A percentile compares a stretch with the other conserved stretches of the same genome.
Evolutionary conservation across 805 yeast genomes (phyloP).

Genomic region (Cyberlindnera galapagoensis): DNA sequence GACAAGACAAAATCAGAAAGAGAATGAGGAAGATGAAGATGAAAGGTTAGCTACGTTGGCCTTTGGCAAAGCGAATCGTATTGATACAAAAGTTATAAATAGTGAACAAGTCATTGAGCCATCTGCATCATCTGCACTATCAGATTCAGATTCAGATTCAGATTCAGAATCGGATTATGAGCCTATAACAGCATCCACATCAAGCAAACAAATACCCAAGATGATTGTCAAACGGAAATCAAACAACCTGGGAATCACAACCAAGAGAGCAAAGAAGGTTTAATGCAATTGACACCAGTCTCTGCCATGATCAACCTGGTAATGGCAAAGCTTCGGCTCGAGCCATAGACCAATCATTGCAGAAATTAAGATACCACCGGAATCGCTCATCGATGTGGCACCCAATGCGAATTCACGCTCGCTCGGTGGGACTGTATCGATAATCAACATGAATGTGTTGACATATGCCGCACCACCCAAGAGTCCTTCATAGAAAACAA

Average conservation of each 20-base stretch:
- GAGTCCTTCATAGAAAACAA: constrained; percentile 82
- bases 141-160: constrained; percentile 2
- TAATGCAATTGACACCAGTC: constrained; percentile 62
- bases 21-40: constrained; percentile 13
- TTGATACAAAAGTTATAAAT: not conserved
- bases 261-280: constrained; percentile 7
- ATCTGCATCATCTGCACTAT: not conserved
- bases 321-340: constrained; percentile 65
- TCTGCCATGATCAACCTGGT: constrained; percentile 66
- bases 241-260: constrained; percentile 14
- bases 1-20: no score
- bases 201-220: constrained; percentile 7
- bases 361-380: constrained; percentile 78
- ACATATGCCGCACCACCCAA: constrained; percentile 89
- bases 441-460: constrained; percentile 75
- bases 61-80: constrained; percentile 7
- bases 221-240: constrained; percentile 13
- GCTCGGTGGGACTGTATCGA: constrained; percentile 44
- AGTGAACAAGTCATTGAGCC: not conserved
- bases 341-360: constrained; percentile 69
- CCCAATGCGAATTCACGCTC: constrained; percentile 79
- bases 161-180: constrained; percentile 17
- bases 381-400: constrained; percentile 76
- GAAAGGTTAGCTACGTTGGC: constrained; percentile 16
- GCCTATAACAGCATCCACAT: constrained; percentile 5